Percentiles rank a stretch among this genome's conserved stretches.
These are phyloP conservation scores for Conoideocrella luteorostrata DNA, from an alignment of 2,329 filamentous ascomycete genomes.

Conservation along the genomic window DNA sequence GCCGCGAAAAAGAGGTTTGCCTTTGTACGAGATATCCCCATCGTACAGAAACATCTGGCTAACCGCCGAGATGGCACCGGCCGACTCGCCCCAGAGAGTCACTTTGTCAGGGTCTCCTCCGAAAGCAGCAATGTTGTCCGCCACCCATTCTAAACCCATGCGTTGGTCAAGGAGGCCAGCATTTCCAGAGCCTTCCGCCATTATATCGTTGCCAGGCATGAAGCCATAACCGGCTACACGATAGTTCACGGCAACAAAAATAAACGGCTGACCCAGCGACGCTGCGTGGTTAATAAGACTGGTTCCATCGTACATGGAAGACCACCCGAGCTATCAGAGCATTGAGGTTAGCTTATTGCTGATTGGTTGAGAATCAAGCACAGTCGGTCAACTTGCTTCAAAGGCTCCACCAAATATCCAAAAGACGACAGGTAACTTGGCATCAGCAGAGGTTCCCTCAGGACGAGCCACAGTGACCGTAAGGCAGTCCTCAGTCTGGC, in stretches of 20 bases:
- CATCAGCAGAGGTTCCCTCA: conserved; percentile 29
- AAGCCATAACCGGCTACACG: conserved; percentile 1
- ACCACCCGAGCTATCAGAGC: not conserved
- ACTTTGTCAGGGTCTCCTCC: conserved; percentile 56
- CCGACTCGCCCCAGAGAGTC: conserved; percentile 54
- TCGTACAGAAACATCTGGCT: conserved; percentile 45
- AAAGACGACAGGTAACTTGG: conserved; percentile 47
- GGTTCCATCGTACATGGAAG: not conserved
- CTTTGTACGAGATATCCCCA: conserved; percentile 47
- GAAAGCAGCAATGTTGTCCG: conserved; percentile 54
- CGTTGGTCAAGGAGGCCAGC: conserved; percentile 52
- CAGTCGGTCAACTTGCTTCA: not conserved
- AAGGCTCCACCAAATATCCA: conserved; percentile 51
- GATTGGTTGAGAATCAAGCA: not conserved
- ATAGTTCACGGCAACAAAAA: conserved; percentile 2
- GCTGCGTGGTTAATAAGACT: conserved; percentile 25
- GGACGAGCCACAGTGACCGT: conserved; percentile 42
- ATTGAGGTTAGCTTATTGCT: not conserved
- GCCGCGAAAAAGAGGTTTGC: conserved; percentile 2
- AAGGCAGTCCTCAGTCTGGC: conserved; percentile 42
- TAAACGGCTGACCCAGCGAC: conserved; percentile 25
- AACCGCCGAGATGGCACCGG: conserved; percentile 50
- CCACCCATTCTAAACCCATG: conserved; percentile 51
- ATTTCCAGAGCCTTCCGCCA: conserved; percentile 55
- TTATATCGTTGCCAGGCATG: not conserved